Conservation (phyloP, 306 rosid genomes). For the Lupinus albus region DNA sequence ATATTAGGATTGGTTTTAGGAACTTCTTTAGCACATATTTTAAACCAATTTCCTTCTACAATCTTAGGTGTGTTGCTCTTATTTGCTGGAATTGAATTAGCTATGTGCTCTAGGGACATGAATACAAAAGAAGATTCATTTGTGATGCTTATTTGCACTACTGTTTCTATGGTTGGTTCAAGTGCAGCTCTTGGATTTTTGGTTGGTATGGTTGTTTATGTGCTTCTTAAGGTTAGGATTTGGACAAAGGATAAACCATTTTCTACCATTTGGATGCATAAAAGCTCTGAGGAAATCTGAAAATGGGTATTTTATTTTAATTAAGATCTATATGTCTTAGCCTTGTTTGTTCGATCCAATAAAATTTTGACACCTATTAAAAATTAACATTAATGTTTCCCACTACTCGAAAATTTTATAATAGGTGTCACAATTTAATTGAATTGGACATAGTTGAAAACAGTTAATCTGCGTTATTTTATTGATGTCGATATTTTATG, state of each 20-base stretch:
- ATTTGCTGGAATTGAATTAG: conserved; percentile 73
- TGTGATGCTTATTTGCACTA: conserved; percentile 59
- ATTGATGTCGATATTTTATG: too few species aligned
- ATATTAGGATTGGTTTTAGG: conserved; percentile 63
- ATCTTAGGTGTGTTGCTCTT: conserved; percentile 65
- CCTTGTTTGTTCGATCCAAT: too few species aligned
- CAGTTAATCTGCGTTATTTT: too few species aligned
- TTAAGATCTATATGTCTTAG: too few species aligned
- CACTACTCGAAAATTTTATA: too few species aligned
- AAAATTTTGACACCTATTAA: too few species aligned
- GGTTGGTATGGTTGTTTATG: conserved; percentile 47
- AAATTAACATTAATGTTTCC: too few species aligned
- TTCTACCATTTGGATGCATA: conserved; percentile 37
- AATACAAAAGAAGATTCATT: conserved; percentile 57
- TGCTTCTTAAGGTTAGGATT: conserved; percentile 54
- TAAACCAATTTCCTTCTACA: conserved; percentile 57
- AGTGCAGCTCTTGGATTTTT: conserved; percentile 66
- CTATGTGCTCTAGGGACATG: conserved; percentile 70
- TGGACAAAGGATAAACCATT: conserved; percentile 40
- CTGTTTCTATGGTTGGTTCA: conserved; percentile 64
- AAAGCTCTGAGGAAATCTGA: neutral
- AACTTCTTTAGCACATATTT: conserved; percentile 54
- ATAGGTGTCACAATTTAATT: too few species aligned
- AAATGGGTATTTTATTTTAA: neutral
- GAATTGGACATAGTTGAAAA: too few species aligned